Percentiles rank a stretch among this genome's conserved stretches.
These are phyloP conservation scores for Pseudocohnilembus persalinus DNA, from an alignment of 169 alveolate species.

Conservation along the genomic window DNA sequence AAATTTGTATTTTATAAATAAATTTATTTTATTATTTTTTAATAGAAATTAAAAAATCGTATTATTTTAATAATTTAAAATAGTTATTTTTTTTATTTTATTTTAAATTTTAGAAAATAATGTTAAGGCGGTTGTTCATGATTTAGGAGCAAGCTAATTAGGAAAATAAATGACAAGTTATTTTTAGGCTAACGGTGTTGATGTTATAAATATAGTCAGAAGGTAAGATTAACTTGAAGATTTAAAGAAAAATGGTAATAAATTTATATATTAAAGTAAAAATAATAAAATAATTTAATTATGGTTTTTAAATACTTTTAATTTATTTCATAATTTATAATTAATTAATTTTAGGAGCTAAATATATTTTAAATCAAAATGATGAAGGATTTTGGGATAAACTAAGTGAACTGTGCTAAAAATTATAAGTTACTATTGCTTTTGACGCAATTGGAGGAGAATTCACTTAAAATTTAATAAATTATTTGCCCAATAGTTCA, in stretches of 20 bases:
- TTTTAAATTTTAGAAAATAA: slow-evolving; percentile 16
- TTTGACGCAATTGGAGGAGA: slow-evolving; percentile 67
- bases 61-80: too few relatives aligned
- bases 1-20: too few relatives aligned
- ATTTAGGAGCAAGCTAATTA: slow-evolving; percentile 56
- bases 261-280: too few relatives aligned
- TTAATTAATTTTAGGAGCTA: slow-evolving; percentile 45
- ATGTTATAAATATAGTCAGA: slow-evolving; percentile 56
- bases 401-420: slow-evolving; percentile 37
- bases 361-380: slow-evolving; percentile 53
- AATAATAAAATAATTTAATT: too few relatives aligned
- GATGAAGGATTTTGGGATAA: slow-evolving; percentile 56
- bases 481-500: slow-evolving; percentile 43
- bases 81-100: too few relatives aligned
- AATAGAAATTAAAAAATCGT: not conserved
- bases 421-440: slow-evolving; percentile 60
- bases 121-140: slow-evolving; percentile 44
- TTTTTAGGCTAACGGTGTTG: slow-evolving; percentile 37
- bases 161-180: slow-evolving; percentile 56
- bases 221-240: slow-evolving; percentile 53
- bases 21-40: too few relatives aligned
- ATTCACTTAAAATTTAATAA: slow-evolving; percentile 32
- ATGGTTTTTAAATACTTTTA: too few relatives aligned
- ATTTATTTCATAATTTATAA: too few relatives aligned
- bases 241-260: slow-evolving; percentile 33